Conservation (phyloP, 139 green algal genomes). For the Dunaliella primolecta region DNA sequence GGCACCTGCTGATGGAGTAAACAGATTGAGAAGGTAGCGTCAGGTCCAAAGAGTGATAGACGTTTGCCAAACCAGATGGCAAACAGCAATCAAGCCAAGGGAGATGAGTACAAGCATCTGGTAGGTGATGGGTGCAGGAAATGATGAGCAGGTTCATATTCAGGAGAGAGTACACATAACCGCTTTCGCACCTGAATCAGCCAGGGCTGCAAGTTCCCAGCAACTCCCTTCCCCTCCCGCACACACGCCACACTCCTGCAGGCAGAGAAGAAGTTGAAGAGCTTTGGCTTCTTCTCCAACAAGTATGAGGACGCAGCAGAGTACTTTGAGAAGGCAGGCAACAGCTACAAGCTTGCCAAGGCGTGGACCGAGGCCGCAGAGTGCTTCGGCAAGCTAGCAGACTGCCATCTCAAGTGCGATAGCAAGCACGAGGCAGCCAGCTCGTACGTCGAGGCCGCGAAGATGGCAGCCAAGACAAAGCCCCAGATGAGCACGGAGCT, state of each 20-base stretch:
- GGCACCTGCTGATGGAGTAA: no score
- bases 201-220: no score
- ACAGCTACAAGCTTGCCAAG: constrained; percentile 95
- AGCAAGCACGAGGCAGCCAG: constrained; percentile 84
- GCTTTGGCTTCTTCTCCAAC: constrained; percentile 73
- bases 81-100: not conserved
- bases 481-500: constrained; percentile 28
- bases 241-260: constrained; percentile 44
- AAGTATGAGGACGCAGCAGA: constrained; percentile 92
- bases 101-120: not conserved
- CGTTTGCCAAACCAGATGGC: no score
- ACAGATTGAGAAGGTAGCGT: no score
- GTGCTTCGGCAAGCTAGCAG: constrained; percentile 75
- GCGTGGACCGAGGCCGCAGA: constrained; percentile 68
- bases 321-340: constrained; percentile 87
- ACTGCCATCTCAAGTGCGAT: constrained; percentile 83
- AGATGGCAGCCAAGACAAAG: constrained; percentile 70
- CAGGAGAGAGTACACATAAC: no score
- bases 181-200: no score
- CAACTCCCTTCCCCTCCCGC: no score
- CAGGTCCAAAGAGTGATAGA: no score
- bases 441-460: constrained; percentile 83
- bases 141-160: no score
- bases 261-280: constrained; percentile 88
- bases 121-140: no score